Conservation (phyloP, 1,139 yeast species). For the Debaryomyces udenii region DNA sequence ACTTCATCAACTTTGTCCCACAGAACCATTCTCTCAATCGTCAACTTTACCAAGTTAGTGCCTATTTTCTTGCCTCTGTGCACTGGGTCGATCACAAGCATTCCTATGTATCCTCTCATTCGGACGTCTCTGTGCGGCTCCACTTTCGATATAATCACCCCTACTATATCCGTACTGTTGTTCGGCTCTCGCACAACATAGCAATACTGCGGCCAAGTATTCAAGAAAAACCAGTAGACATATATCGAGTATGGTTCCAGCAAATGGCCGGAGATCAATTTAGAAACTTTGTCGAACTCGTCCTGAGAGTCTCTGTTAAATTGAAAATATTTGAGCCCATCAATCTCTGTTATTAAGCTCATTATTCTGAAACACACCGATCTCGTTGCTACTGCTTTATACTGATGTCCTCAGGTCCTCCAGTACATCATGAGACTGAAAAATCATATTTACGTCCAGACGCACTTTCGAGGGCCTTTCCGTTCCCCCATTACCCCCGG, state of each 20-base stretch:
- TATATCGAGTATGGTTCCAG: slow-evolving; percentile 53
- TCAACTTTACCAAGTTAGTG: slow-evolving; percentile 61
- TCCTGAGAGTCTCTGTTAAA: slow-evolving; percentile 26
- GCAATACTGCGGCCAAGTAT: slow-evolving; percentile 52
- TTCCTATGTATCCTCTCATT: slow-evolving; percentile 88
- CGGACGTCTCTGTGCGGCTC: slow-evolving; percentile 76
- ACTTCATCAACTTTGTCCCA: slow-evolving; percentile 77
- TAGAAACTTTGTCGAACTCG: slow-evolving; percentile 36
- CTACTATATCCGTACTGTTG: slow-evolving; percentile 46
- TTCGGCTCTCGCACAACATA: slow-evolving; percentile 33
- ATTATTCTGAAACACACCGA: too few relatives aligned
- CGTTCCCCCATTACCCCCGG: slow-evolving; percentile 3
- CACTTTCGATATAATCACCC: slow-evolving; percentile 84
- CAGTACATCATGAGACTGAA: neutral
- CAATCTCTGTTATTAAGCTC: slow-evolving; percentile 12
- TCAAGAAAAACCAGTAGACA: slow-evolving; percentile 52
- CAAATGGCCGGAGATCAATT: slow-evolving; percentile 38
- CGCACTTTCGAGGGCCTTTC: slow-evolving; percentile 2
- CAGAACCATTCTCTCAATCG: slow-evolving; percentile 67
- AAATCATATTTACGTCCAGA: neutral
- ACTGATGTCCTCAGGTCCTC: too few relatives aligned
- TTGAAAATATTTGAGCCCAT: slow-evolving; percentile 24
- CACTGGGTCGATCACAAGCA: slow-evolving; percentile 80
- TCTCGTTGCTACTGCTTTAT: too few relatives aligned
- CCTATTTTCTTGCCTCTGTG: slow-evolving; percentile 85